A percentile compares a stretch with the other conserved stretches of the same genome.
Conservation (phyloP, 164 flowering plant species). For the Aristolochia contorta region DNA sequence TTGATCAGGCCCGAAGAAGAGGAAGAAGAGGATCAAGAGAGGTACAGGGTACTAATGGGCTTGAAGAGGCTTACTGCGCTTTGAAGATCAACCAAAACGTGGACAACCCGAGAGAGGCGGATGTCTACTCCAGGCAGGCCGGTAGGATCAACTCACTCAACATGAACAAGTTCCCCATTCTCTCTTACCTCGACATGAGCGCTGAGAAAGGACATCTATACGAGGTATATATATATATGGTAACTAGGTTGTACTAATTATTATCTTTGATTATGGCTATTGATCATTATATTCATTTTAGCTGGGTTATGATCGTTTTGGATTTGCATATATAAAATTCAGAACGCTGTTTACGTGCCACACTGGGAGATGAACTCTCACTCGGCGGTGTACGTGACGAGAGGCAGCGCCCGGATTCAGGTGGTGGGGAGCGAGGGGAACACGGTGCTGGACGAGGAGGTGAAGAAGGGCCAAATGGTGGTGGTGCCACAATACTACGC, state of each 20-base stretch:
- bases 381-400: conserved; percentile 21
- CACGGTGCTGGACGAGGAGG: conserved; percentile 21
- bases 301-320: no score
- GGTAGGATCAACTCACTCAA: conserved; percentile 26
- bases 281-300: no score
- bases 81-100: conserved; percentile 22
- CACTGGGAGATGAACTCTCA: conserved; percentile 29
- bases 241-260: no score
- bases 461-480: conserved; percentile 23
- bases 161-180: conserved; percentile 30
- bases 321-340: no score
- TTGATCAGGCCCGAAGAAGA: conserved; percentile 21
- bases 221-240: conserved; percentile 17
- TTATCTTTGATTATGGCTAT: no score
- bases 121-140: conserved; percentile 18
- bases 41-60: conserved; percentile 11
- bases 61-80: conserved; percentile 36
- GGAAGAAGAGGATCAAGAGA: conserved; percentile 1
- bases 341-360: conserved; percentile 31
- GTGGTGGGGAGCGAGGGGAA: conserved; percentile 22
- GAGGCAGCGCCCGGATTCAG: conserved; percentile 29
- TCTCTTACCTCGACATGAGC: conserved; percentile 26
- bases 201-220: conserved; percentile 31
- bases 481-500: conserved; percentile 34
- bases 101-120: conserved; percentile 15